Evolutionary conservation across 768 basidiomycete genomes (phyloP), one percentile per base, ranked within the genome.

Genomic region (Pisolithus sp.): DNA sequence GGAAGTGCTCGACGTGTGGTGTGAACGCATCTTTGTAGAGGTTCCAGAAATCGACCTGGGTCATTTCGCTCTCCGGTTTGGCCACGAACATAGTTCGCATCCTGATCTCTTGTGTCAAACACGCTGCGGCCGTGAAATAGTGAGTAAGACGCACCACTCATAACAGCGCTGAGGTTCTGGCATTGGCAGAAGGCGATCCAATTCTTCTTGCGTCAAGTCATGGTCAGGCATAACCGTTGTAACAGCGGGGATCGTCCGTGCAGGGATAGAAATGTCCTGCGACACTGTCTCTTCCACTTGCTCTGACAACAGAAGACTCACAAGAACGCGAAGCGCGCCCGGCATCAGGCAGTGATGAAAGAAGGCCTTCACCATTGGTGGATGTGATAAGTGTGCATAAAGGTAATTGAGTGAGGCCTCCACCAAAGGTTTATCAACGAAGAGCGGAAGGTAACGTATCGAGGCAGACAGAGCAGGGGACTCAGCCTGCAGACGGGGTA

Each of bases 41-140:
- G 51, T 82, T 91, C 94, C 95, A 99, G 62, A 99, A 91, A 50
- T 90, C 85, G 31, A 95, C 92, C 67, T 98, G 96, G 1, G 91
- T 93, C 43, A 97, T 72, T 61, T 93, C 89, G 4, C 86, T 82
- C 4, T 86, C 83, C 2, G 83, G 68, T 54, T 85, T 84, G 17
- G 83, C 74, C 15, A 86, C 76, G 60, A 94, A 97, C 76, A 91
- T 87, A n/a, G 76, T 69, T 62, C 82, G 84, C 89, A 99, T 95
- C 95, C 95, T 93, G 62, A 18, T 31, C 39, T 6, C 44, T 26
- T 6, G 44, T n/a, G 26, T 67, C 40, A 66, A n/a, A 26, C 26
- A 26, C 4, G 17, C 38, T 5, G 63, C 46, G 17, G 42, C 15
- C 42, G 26, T 20, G 34, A 41, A 36, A 48, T 30, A 26, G 49